Evolutionary conservation across 2,329 filamentous ascomycete genomes (phyloP).

Genomic region (Epichloe aotearoae): DNA sequence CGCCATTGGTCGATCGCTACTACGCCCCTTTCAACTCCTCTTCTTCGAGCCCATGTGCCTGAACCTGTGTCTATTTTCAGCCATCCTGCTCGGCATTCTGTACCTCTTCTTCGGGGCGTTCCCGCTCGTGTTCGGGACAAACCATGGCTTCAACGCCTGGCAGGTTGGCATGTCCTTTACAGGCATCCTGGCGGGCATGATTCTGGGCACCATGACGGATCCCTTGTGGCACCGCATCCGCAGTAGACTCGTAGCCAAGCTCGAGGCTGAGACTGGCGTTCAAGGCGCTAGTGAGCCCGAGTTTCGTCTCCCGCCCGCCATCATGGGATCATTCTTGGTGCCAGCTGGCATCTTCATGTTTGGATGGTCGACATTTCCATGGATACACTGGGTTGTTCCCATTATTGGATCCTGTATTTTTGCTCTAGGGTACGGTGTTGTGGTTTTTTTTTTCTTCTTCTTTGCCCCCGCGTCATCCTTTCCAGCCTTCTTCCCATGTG

Average conservation of each 20-base stretch:
- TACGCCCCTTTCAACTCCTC: constrained; percentile 68
- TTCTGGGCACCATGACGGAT: constrained; percentile 46
- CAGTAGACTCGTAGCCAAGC: constrained; percentile 38
- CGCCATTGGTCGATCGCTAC: constrained; percentile 45
- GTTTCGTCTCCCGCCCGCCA: constrained; percentile 66
- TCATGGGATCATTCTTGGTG: constrained; percentile 62
- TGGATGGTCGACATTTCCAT: constrained; percentile 67
- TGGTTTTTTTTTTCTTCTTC: background rate
- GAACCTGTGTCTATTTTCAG: constrained; percentile 68
- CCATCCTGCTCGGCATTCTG: constrained; percentile 72
- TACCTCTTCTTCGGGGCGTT: constrained; percentile 92
- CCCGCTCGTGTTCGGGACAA: constrained; percentile 59
- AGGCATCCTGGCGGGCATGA: constrained; percentile 56
- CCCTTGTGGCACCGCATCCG: constrained; percentile 54
- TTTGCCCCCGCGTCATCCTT: background rate
- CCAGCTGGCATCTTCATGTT: constrained; percentile 79
- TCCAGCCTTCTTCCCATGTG: background rate
- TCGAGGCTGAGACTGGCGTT: constrained; percentile 36
- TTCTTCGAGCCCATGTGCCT: constrained; percentile 76
- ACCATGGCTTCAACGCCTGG: constrained; percentile 66
- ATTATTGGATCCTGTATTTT: constrained; percentile 63
- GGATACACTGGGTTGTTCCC: constrained; percentile 63
- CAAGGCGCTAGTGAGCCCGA: constrained; percentile 63
- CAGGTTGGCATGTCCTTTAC: constrained; percentile 71
- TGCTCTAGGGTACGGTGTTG: constrained; percentile 50